A percentile compares a stretch with the other conserved stretches of the same genome.
Evolutionary conservation across 208 protist genomes (phyloP).

Genomic region (Histomonas meleagridis): DNA sequence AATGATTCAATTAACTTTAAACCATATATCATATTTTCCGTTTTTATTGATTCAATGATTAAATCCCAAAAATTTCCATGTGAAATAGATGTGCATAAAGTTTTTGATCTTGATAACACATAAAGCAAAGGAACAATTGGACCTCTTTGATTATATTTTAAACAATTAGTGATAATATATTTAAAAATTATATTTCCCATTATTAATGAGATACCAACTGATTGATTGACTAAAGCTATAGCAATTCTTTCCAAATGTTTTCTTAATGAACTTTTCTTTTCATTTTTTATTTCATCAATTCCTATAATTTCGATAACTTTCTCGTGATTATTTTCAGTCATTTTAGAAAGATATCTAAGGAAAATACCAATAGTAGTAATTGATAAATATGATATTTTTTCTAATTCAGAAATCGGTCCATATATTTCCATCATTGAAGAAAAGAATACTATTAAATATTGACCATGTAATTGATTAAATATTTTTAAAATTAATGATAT

Average conservation of each 20-base stretch:
- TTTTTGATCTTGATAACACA: background rate
- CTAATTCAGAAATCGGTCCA: background rate
- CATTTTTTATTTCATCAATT: background rate
- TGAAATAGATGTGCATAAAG: background rate
- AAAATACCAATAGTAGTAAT: background rate
- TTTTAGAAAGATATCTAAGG: background rate
- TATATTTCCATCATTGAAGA: background rate
- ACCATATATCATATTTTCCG: too few species aligned
- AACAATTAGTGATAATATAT: background rate
- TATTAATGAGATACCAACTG: background rate
- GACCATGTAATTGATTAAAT: background rate
- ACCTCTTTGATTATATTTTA: background rate
- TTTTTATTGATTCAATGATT: too few species aligned
- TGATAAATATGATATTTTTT: background rate
- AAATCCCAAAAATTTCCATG: background rate
- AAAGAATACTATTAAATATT: background rate
- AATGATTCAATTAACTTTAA: too few species aligned
- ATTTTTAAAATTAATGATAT: background rate
- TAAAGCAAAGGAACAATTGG: background rate
- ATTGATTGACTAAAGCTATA: background rate
- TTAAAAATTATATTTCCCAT: background rate
- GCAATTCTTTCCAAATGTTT: background rate
- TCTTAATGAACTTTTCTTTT: background rate
- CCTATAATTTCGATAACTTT: background rate
- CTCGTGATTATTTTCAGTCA: background rate